Base-by-base conservation (phyloP, 768 basidiomycete genomes). In the Pulveroboletus frians region DNA sequence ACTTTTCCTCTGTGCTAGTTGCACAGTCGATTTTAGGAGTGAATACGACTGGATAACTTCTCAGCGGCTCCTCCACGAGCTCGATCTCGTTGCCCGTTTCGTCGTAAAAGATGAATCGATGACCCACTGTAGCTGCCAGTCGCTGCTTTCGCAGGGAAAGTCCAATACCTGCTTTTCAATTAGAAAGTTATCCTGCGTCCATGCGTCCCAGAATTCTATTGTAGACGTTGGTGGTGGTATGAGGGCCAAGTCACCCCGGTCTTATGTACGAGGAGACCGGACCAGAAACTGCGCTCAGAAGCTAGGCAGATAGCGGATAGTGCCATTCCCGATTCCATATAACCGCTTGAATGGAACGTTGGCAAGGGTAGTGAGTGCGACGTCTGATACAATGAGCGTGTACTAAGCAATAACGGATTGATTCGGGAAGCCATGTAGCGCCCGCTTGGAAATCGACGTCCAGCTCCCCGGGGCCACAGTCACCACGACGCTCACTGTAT, bases 31-130 rank as follows among this genome's bases (percentile, higher is more conserved):
- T 21, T 51, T 72, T 72, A 30, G 71, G 69, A 21, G 71, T 76
- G 59, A 73, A 77, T 26, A 89, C 89, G 8, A 85, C 56, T 3
- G 88, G 88, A 54, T 88, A 85, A 40, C 69, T 59, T 1, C 78
- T 85, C 43, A 84, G 67, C 17, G 66, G 60, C 0, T 78, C 79
- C 26, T 74, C 63, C 9, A 89, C 66, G 50, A 83, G 76, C 41
- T 37, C 51, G 37, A 60, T 46, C 10, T 47, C 29, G 6, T 48
- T 42, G 13, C 39, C 36, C 7, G 54, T 9, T 44, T 61, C 23
- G 51, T 52, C 50, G 14, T 46, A 56, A 18, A 59, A 56, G 17
- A n/a, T n/a, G n/a, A n/a, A n/a, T n/a, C n/a, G n/a, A 65, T 56
- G 10, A 74, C 60, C 72, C 73, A 74, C 4, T n/a, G n/a, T n/a